Conservation (phyloP, 768 basidiomycete species). For the Lentinus tigrinus region DNA sequence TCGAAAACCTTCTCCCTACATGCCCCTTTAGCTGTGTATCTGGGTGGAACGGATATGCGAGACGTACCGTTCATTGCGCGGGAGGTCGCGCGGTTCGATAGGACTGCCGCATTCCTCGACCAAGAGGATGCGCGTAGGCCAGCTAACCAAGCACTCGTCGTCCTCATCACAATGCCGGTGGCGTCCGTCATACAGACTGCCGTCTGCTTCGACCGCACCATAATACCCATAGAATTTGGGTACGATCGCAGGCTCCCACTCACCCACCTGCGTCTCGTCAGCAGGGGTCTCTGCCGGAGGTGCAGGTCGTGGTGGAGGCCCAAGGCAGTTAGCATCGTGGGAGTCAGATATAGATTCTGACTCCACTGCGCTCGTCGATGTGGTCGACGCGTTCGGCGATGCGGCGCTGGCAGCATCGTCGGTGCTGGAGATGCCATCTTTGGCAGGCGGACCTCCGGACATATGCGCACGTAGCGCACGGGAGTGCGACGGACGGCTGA, state of each 20-base stretch:
- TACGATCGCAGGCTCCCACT: slow-evolving; percentile 38
- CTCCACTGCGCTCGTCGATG: background rate
- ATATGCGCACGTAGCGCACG: background rate
- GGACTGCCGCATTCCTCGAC: slow-evolving; percentile 47
- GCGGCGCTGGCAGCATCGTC: slow-evolving; percentile 45
- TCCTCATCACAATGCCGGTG: background rate
- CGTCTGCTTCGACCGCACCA: slow-evolving; percentile 22
- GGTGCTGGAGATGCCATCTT: no score
- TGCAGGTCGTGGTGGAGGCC: background rate
- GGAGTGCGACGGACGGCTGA: background rate
- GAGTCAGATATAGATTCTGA: no score
- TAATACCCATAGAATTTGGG: slow-evolving; percentile 72
- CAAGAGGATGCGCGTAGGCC: slow-evolving; percentile 41
- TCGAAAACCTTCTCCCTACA: background rate
- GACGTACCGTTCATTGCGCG: slow-evolving; percentile 19
- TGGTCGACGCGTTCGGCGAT: slow-evolving; percentile 42
- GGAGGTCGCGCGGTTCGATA: slow-evolving; percentile 28
- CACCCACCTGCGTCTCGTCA: background rate
- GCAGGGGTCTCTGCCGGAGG: background rate
- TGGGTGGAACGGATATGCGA: no score
- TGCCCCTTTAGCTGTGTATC: no score
- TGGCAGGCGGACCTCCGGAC: slow-evolving; percentile 26
- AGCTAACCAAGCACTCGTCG: background rate
- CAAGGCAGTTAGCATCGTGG: background rate
- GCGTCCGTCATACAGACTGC: background rate